Base-by-base conservation (phyloP, 371 early-diverging fungal genomes). In the Dinochytrium kinnereticum region DNA sequence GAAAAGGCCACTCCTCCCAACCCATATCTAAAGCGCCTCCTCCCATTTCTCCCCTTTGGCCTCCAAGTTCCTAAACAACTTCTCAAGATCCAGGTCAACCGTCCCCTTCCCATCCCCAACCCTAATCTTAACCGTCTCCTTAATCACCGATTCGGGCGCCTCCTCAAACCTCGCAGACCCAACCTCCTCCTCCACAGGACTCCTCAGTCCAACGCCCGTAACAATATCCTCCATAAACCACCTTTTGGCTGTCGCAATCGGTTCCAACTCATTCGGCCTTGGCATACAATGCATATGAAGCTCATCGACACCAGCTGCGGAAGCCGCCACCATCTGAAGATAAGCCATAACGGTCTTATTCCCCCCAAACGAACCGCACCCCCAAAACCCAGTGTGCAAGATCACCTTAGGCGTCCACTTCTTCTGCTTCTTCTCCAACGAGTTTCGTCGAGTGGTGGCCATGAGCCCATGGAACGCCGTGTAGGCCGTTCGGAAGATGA, bases 351-450 rank as follows among this genome's bases (percentile, higher is more conserved):
- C 73, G 7, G 15, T 38, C 28, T 10, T 39, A 49, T 73, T 64
- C 30, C 73, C 73, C 10, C 73, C 59, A 53, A 76, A 73, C 53
- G 67, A 64, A 19, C 77, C 77, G 31, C 69, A 68, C 5, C 77
- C 77, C 77, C 77, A 76, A 59, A 72, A 68, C 3, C 77, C 73
- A 1, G 73, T 73, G 50, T 76, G 77, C 5, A 76, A 17, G n/a
- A 64, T 68, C 24, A 76, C 72, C 7, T 51, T 26, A 53, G 59
- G 61, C 24, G 3, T 61, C 61, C 61, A 61, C 2, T 61, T 40
- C 37, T 72, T 66, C 49, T 72, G 49, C 24, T 68, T 3, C 28
- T 34, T 57, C 33, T 30, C 64, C 21, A 13, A 50, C 31, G 61
- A 51, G 55, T 68, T 55, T 59, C 64, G 59, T 1, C 34, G 28